phyloP scores from a whole-genome alignment of 1,284 basidiomycete species.

The Rhodotorula sp. region DNA sequence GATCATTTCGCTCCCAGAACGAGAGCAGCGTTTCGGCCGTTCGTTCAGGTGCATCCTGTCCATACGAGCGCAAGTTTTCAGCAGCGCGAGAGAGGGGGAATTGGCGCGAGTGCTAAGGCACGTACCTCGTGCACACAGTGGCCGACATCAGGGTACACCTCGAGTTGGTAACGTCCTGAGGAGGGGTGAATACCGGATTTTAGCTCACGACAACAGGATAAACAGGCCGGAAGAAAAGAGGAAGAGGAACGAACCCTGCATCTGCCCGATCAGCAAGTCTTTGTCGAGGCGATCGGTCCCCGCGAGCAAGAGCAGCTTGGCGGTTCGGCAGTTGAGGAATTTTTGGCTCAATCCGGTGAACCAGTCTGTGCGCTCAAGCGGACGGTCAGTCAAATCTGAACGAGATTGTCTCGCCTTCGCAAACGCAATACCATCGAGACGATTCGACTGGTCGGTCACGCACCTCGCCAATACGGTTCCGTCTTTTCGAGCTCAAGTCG shows the following conservation, averaged over 20 bases:
- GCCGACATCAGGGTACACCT: slow-evolving; percentile 79
- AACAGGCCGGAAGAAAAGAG: background rate
- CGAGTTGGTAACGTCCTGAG: slow-evolving; percentile 90
- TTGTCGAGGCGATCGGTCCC: slow-evolving; percentile 90
- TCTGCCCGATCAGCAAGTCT: slow-evolving; percentile 95
- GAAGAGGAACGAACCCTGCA: slow-evolving; percentile 55
- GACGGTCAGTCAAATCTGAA: no score
- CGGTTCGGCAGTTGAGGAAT: slow-evolving; percentile 74
- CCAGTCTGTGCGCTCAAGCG: slow-evolving; percentile 63
- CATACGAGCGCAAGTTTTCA: no score
- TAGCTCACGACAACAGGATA: background rate
- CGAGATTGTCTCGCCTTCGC: no score
- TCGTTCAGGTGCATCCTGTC: slow-evolving; percentile 75
- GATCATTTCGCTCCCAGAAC: slow-evolving; percentile 83
- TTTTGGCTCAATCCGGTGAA: slow-evolving; percentile 75
- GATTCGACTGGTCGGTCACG: slow-evolving; percentile 42
- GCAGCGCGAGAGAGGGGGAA: no score
- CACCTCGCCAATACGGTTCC: slow-evolving; percentile 84
- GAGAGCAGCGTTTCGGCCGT: slow-evolving; percentile 77
- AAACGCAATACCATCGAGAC: no score
- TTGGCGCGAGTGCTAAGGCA: background rate
- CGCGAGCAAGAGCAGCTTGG: slow-evolving; percentile 82
- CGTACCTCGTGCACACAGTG: slow-evolving; percentile 90
- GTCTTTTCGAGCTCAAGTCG: slow-evolving; percentile 78
- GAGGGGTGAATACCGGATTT: background rate